A percentile compares a stretch with the other conserved stretches of the same genome.
These are phyloP conservation scores for Onygenales sp. DNA, from an alignment of 2,329 filamentous ascomycete genomes.

Conservation along the genomic window DNA sequence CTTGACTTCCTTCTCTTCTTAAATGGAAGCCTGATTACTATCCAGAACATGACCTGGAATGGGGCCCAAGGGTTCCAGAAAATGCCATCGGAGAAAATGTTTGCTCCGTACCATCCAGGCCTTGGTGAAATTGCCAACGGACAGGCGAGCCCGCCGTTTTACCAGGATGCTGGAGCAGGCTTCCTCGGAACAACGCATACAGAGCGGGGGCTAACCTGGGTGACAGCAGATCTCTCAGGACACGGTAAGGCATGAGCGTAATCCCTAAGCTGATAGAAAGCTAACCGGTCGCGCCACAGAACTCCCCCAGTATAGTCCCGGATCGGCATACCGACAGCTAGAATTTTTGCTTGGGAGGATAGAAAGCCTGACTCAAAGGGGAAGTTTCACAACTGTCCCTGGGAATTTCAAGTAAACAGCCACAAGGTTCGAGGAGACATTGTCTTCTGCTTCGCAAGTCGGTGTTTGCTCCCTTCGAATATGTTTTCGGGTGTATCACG, in stretches of 20 bases:
- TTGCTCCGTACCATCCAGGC: conserved; percentile 52
- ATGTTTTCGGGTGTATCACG: no score
- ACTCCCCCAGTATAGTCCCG: no score
- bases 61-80: conserved; percentile 60
- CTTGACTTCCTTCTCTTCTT: conserved; percentile 59
- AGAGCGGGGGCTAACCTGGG: conserved; percentile 67
- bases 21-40: conserved; percentile 61
- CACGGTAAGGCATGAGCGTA: conserved; percentile 31
- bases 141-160: conserved; percentile 23
- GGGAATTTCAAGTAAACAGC: no score
- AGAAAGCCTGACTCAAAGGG: no score
- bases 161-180: conserved; percentile 47
- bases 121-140: conserved; percentile 23
- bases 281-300: no score
- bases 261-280: no score
- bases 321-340: no score
- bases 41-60: conserved; percentile 77
- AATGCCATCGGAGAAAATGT: conserved; percentile 53
- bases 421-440: no score
- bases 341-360: no score
- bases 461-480: no score
- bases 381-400: no score
- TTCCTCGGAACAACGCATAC: conserved; percentile 60
- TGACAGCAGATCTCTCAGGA: conserved; percentile 53
- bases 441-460: no score